A percentile compares a stretch with the other conserved stretches of the same genome.
phyloP scores from a whole-genome alignment of 2,329 filamentous ascomycete genomes.

The Pseudopyrenochaeta lycopersici region DNA sequence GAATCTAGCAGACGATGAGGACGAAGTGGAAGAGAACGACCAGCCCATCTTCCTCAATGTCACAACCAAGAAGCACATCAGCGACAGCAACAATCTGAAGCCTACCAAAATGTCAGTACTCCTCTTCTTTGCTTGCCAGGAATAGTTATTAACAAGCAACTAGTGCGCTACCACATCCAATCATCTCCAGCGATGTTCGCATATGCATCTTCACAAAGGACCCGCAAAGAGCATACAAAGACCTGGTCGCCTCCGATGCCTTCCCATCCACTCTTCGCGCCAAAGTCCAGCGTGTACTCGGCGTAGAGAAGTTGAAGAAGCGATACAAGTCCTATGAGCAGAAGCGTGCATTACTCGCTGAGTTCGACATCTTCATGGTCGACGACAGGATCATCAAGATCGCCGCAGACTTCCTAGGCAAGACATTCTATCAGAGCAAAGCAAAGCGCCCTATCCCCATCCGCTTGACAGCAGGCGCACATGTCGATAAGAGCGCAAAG shows the following conservation, averaged over 20 bases:
- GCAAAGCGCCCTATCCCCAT: conserved; percentile 89
- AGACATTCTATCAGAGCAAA: conserved; percentile 88
- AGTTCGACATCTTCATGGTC: conserved; percentile 93
- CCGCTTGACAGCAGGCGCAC: conserved; percentile 70
- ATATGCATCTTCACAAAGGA: conserved; percentile 88
- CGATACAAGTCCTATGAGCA: conserved; percentile 92
- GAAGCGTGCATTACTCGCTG: conserved; percentile 76
- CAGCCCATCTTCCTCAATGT: conserved; percentile 68
- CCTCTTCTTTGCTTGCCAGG: background rate
- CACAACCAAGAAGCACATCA: conserved; percentile 72
- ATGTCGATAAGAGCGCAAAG: conserved; percentile 63
- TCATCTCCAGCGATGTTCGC: conserved; percentile 71
- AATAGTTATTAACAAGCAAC: conserved; percentile 15
- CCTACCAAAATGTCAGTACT: conserved; percentile 74
- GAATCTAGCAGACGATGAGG: conserved; percentile 60
- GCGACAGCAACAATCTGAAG: conserved; percentile 81
- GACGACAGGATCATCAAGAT: conserved; percentile 82
- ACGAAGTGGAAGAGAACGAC: conserved; percentile 57
- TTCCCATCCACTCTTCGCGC: conserved; percentile 59
- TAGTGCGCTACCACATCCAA: conserved; percentile 73
- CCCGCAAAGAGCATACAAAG: conserved; percentile 87
- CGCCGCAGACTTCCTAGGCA: conserved; percentile 82
- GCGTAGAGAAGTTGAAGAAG: conserved; percentile 83
- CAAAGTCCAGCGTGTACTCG: conserved; percentile 71
- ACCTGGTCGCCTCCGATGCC: conserved; percentile 77